Base-by-base conservation (phyloP, 257 asterid species). In the Nicotiana benthamiana region DNA sequence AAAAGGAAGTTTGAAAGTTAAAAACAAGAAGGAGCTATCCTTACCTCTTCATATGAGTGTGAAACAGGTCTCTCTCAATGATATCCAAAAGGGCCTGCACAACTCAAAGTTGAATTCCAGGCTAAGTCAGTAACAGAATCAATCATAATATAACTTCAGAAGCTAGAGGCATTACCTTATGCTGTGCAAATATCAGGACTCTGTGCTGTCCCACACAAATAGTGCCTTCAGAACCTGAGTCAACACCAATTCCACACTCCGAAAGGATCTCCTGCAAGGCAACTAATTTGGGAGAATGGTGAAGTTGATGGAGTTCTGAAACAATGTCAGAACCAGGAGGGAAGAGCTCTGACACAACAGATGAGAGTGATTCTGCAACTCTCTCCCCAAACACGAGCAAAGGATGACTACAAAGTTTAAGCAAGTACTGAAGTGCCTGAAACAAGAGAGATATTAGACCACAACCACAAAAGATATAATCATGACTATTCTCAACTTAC, bases 231-330 rank as follows among this genome's bases (percentile, higher is more conserved):
- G 96, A 88, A 82, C 88, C 87, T 75, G 97, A 91, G 43, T 96
- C 98, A 54, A 86, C 94, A 70, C 99, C 99, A 78, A 96, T 96
- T 75, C 98, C 99, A 86, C 99, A 96, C 93, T 96, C 99, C 87
- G 94, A 98, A 88, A 96, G 93, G 80, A 96, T 96, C 95, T 96
- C 98, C 88, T 93, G 94, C 85, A 96, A 97, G 53, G 99, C 99
- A 28, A 94, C 93, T 77, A 96, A 94, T 88, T 96, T 96, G 28
- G 99, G 99, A 74, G 99, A 96, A 82, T 96, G 99, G 59, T 89
- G 92, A 61, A 90, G 84, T 79, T 90, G 91, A 86, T 94, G 99
- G 80, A 96, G 95, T 86, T 94, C 99, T 32, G 97, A 83, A 74
- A 88, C 86, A 18, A 88, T 84, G 83, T 92, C 94, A 63, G 93